Conservation (phyloP, 2,329 filamentous ascomycete species). For the Knufia petricola region DNA sequence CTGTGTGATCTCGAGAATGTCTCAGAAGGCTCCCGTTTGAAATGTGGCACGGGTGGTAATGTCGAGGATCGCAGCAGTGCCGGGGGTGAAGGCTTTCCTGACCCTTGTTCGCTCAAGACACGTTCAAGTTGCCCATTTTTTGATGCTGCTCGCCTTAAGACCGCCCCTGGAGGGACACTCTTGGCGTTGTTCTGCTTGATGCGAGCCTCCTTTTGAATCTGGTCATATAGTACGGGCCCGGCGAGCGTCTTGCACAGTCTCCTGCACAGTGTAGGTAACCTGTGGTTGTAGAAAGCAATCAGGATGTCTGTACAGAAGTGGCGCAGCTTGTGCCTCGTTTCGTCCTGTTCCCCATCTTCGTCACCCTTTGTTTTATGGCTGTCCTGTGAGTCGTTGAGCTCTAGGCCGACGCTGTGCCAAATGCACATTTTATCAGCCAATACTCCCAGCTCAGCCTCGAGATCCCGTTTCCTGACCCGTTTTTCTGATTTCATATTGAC, state of each 20-base stretch:
- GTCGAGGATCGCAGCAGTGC: slow-evolving; percentile 35
- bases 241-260: slow-evolving; percentile 39
- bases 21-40: slow-evolving; percentile 35
- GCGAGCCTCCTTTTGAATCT: slow-evolving; percentile 27
- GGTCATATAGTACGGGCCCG: slow-evolving; percentile 31
- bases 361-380: slow-evolving; percentile 24
- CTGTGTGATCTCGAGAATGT: slow-evolving; percentile 31
- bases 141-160: slow-evolving; percentile 17
- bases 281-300: slow-evolving; percentile 40
- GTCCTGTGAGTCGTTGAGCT: slow-evolving; percentile 25
- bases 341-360: slow-evolving; percentile 23
- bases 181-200: slow-evolving; percentile 16
- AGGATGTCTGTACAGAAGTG: slow-evolving; percentile 44
- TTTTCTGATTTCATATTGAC: slow-evolving; percentile 13
- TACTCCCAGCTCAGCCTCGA: slow-evolving; percentile 37
- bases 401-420: slow-evolving; percentile 40
- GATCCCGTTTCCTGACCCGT: slow-evolving; percentile 27
- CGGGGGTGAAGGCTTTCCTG: slow-evolving; percentile 28
- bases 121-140: slow-evolving; percentile 35
- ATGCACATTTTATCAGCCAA: slow-evolving; percentile 42
- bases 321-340: slow-evolving; percentile 31
- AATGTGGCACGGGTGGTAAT: slow-evolving; percentile 22
- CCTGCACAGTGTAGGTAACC: slow-evolving; percentile 39
- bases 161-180: slow-evolving; percentile 17
- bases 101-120: slow-evolving; percentile 36